A percentile compares a stretch with the other conserved stretches of the same genome.
Evolutionary conservation across 108 stramenopile species (phyloP).

Genomic region (Cyclotella choctawhatcheeana): DNA sequence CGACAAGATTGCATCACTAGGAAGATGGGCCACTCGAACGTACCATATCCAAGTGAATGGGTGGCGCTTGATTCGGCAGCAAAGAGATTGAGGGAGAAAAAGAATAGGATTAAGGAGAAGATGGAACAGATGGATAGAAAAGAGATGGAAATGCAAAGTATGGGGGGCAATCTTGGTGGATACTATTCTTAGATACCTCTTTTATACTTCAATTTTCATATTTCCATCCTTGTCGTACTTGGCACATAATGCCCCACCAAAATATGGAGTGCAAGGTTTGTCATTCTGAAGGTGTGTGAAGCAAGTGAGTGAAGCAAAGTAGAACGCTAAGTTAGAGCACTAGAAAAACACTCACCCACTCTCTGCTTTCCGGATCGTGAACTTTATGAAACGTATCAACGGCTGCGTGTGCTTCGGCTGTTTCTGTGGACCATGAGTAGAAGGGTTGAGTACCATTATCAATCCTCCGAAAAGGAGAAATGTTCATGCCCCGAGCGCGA

Average conservation of each 20-base stretch:
- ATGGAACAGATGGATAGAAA: constrained; percentile 52
- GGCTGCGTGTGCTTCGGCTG: constrained; percentile 35
- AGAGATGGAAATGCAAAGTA: constrained; percentile 71
- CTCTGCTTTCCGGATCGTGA: constrained; percentile 49
- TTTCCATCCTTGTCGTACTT: constrained; percentile 59
- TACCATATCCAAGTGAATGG: constrained; percentile 75
- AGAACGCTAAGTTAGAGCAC: neutral
- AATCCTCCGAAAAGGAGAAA: constrained; percentile 49
- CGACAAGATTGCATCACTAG: constrained; percentile 70
- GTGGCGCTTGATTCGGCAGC: constrained; percentile 71
- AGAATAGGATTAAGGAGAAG: constrained; percentile 53
- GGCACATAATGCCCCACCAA: constrained; percentile 58
- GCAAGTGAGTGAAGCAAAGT: neutral
- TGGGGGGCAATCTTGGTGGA: constrained; percentile 57
- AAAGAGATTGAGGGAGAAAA: constrained; percentile 53
- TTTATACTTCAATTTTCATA: constrained; percentile 48
- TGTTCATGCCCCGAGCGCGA: constrained; percentile 37
- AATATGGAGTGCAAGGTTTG: constrained; percentile 19
- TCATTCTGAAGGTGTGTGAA: constrained; percentile 4
- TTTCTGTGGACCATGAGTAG: constrained; percentile 48
- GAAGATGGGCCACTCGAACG: constrained; percentile 77
- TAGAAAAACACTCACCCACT: constrained; percentile 49
- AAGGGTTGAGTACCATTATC: constrained; percentile 49
- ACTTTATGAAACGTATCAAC: constrained; percentile 54
- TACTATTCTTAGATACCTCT: constrained; percentile 40